phyloP scores from a whole-genome alignment of 31 red algal species.

The Asparagopsis taxiformis region DNA sequence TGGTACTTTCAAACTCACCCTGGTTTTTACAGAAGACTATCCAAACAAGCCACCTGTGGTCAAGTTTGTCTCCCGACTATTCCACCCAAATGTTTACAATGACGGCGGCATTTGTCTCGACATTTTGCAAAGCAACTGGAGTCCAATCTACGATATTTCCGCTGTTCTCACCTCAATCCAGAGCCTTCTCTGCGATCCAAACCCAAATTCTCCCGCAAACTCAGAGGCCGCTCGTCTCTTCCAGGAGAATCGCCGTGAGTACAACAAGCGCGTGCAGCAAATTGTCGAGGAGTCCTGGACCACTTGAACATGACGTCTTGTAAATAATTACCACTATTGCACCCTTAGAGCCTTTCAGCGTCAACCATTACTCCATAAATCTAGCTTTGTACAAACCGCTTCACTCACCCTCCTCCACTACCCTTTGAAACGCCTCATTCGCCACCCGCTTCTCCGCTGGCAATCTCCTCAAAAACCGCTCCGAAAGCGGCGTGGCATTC shows the following conservation, averaged over 20 bases:
- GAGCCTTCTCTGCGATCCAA: constrained; percentile 95
- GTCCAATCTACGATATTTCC: constrained; percentile 98
- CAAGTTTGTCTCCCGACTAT: constrained; percentile 96
- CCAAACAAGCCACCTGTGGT: constrained; percentile 97
- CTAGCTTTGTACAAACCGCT: background rate
- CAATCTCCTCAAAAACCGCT: constrained; percentile 33
- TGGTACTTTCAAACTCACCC: constrained; percentile 94
- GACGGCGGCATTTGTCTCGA: constrained; percentile 98
- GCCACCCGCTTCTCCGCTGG: background rate
- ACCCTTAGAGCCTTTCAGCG: too few species aligned
- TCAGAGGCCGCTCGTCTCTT: constrained; percentile 92
- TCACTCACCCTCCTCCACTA: background rate
- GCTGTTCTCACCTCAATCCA: constrained; percentile 99
- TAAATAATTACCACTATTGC: too few species aligned
- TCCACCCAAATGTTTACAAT: constrained; percentile 98
- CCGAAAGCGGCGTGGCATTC: constrained; percentile 62
- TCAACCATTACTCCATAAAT: too few species aligned
- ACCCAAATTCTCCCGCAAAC: constrained; percentile 98
- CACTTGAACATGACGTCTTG: background rate
- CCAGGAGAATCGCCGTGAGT: constrained; percentile 96
- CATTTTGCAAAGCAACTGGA: constrained; percentile 98
- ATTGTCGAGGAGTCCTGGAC: constrained; percentile 80
- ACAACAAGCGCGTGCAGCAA: constrained; percentile 88
- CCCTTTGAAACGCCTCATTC: background rate
- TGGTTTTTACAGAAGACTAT: constrained; percentile 95